Percentiles rank a stretch among this genome's conserved stretches.
Conservation (phyloP, 2,329 filamentous ascomycete genomes). For the Arachnomyces sp. region DNA sequence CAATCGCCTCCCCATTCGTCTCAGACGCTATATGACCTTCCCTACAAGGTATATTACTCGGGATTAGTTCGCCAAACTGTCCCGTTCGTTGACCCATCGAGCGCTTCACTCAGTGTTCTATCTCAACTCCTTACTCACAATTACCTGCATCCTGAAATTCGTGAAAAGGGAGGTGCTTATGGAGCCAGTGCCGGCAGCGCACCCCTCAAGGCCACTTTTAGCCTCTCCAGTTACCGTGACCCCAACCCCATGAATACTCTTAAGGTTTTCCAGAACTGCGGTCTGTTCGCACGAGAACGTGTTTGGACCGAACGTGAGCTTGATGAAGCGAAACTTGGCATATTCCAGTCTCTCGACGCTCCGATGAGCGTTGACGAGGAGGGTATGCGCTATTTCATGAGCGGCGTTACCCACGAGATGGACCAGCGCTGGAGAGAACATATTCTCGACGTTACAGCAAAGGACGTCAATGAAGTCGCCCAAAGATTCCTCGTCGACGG, state of each 20-base stretch:
- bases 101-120: conserved; percentile 78
- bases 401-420: conserved; percentile 81
- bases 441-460: conserved; percentile 74
- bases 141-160: conserved; percentile 92
- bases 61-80: conserved; percentile 73
- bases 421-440: conserved; percentile 74
- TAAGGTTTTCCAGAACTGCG: conserved; percentile 73
- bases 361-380: conserved; percentile 80
- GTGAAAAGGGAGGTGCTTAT: conserved; percentile 95
- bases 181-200: conserved; percentile 82
- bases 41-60: conserved; percentile 96
- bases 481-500: conserved; percentile 71
- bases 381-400: conserved; percentile 78
- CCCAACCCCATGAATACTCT: conserved; percentile 88
- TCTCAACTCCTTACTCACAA: conserved; percentile 92
- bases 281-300: conserved; percentile 73
- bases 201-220: conserved; percentile 75
- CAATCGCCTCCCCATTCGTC: conserved; percentile 32
- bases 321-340: conserved; percentile 90
- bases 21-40: conserved; percentile 86
- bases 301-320: conserved; percentile 77
- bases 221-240: conserved; percentile 94
- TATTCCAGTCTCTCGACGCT: conserved; percentile 88
- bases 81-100: conserved; percentile 67
- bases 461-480: conserved; percentile 73